Base-by-base conservation (phyloP, 306 rosid genomes). In the Begonia peltatifolia region DNA sequence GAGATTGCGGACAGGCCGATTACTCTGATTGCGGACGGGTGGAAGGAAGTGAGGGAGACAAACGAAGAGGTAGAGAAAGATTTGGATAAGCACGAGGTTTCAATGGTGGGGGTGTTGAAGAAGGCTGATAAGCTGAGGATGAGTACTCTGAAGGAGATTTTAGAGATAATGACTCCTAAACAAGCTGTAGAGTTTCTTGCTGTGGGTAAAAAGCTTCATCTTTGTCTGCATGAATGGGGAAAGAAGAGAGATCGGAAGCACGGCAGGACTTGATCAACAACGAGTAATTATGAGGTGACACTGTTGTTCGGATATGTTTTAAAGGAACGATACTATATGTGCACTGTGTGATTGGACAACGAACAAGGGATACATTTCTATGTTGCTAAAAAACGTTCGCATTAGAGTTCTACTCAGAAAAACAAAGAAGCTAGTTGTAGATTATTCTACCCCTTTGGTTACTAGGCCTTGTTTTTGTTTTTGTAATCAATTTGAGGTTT, bases 141-240 rank as follows among this genome's bases (percentile, higher is more conserved):
- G 47, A 54, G 8, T 25, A 69, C 69, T 13, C n/a, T 69, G 0
- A 61, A 69, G 70, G 65, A 69, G 59, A 9, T 74, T 1, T 2
- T 69, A 0, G 51, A 25, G 30, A 62, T 74, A 23, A 18, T 74
- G 18, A 50, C 47, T 3, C 69, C 72, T 3, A 10, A 18, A 25
- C 72, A 71, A 35, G 64, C 56, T 0, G 56, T 64, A 15, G 72
- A 65, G 9, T 74, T 65, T 47, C 14, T 71, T 48, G 62, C 61
- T 6, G 59, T 61, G 0, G 47, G 78, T 41, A 72, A 65, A 61
- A 68, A 76, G 75, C 73, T 68, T 41, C 75, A 68, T 35, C 63
- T 76, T 0, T 65, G 70, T 5, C 46, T 69, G 23, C 82, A 69
- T 50, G 36, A 52, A 47, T 62, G 78, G 78, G 67, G 78, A 0